Base-by-base conservation (phyloP, 177 flowering plant genomes). In the Telopea speciosissima region DNA sequence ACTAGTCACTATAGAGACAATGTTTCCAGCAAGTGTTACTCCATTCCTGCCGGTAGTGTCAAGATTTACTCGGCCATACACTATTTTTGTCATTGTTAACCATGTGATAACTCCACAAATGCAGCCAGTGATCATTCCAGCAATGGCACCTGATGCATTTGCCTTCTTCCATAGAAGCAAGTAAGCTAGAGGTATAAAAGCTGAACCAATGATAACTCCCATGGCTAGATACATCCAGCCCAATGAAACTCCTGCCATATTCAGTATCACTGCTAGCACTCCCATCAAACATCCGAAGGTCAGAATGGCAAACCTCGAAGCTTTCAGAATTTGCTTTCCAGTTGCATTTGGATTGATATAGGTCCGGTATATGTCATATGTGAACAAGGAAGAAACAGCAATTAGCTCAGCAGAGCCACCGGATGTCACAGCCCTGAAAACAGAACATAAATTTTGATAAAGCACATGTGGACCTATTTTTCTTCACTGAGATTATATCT, bases 151-250 rank as follows among this genome's bases (percentile, higher is more conserved):
- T 3, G 66, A 31, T 11, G 95, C 82, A 72, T 94, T 94, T 19
- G 98, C 98, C 73, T 89, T 92, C 24, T 82, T 80, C 98, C 97
- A 94, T 8, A 94, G 82, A 75, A 94, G 98, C 96, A 92, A 85
- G 78, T 92, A 90, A 19, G 93, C 96, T 60, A 94, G 90, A 33
- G 97, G 98, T 25, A 90, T 40, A 65, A 94, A 96, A 9, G 97
- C 95, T 5, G 98, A 94, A 22, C 98, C 97, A 58, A 94, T 79
- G 31, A 92, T 67, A 12, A 94, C 96, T 71, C 98, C 98, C 96
- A 81, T 90, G 54, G 98, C 97, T 14, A 92, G 87, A 70, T 94
- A 94, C 98, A 92, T 94, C 98, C 98, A 94, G 16, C 97, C 95
- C 1, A 92, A 75, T 14, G 97, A 92, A 65, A 94, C 96, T 71